A percentile compares a stretch with the other conserved stretches of the same genome.
Evolutionary conservation across 1,284 basidiomycete genomes (phyloP).

Genomic region (Singerocomus inundabilis): DNA sequence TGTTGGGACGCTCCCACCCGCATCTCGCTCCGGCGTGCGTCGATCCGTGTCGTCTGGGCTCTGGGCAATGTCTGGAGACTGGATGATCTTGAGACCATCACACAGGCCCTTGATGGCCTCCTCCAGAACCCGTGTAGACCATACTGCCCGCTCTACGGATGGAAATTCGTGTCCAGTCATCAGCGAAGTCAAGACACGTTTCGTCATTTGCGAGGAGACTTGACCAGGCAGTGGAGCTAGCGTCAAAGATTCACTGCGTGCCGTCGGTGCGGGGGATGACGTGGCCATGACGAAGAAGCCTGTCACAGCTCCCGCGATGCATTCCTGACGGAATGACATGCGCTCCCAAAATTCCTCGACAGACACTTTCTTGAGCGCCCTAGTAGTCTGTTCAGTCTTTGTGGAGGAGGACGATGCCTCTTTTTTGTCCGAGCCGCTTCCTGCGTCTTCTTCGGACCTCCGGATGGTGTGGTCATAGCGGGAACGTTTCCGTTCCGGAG

Average conservation of each 20-base stretch:
- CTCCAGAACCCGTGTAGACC: slow-evolving; percentile 71
- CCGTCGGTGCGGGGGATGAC: slow-evolving; percentile 28
- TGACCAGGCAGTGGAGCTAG: slow-evolving; percentile 56
- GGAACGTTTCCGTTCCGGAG: slow-evolving; percentile 56
- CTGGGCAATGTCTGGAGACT: slow-evolving; percentile 20
- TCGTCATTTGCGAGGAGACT: slow-evolving; percentile 62
- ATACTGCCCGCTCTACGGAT: slow-evolving; percentile 57
- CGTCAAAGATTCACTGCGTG: slow-evolving; percentile 38
- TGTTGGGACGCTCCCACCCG: slow-evolving; percentile 25
- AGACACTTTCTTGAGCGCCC: slow-evolving; percentile 55
- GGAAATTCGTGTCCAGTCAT: slow-evolving; percentile 79
- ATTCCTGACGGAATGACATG: slow-evolving; percentile 94
- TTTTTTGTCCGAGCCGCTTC: slow-evolving; percentile 38
- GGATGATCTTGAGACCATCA: slow-evolving; percentile 48
- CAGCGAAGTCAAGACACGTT: slow-evolving; percentile 66
- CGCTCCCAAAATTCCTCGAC: slow-evolving; percentile 90
- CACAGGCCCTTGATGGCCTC: slow-evolving; percentile 66
- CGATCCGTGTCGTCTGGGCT: slow-evolving; percentile 28
- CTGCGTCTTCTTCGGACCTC: slow-evolving; percentile 30
- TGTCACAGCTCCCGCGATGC: slow-evolving; percentile 79
- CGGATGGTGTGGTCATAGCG: slow-evolving; percentile 26
- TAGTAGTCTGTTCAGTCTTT: slow-evolving; percentile 32
- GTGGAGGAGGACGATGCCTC: slow-evolving; percentile 11
- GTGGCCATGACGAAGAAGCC: slow-evolving; percentile 80
- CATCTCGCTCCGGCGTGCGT: slow-evolving; percentile 39